These are phyloP conservation scores for Furcasterigmium sp. DNA, from an alignment of 2,329 filamentous ascomycete genomes.

Conservation along the genomic window DNA sequence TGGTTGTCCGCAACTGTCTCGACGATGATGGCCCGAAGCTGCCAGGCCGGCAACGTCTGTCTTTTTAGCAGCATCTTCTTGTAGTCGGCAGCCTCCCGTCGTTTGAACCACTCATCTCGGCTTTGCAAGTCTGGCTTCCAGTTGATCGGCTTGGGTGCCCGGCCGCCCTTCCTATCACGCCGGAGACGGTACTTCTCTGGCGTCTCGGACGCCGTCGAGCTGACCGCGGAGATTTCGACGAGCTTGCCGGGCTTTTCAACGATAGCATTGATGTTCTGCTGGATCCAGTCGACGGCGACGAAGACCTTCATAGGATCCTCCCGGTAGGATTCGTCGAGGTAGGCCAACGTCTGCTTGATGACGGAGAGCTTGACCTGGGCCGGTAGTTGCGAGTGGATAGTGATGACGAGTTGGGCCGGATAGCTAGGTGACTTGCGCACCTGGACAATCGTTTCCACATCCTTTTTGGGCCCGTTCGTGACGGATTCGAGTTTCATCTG, in stretches of 20 bases:
- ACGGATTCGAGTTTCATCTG: constrained; percentile 61
- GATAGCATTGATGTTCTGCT: constrained; percentile 75
- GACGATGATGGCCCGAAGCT: constrained; percentile 71
- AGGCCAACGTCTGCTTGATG: constrained; percentile 67
- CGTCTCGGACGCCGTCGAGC: constrained; percentile 60
- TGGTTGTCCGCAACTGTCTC: constrained; percentile 69
- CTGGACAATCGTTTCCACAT: constrained; percentile 54
- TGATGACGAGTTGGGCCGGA: constrained; percentile 64
- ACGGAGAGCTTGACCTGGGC: constrained; percentile 92
- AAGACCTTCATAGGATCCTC: constrained; percentile 89
- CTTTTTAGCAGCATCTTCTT: constrained; percentile 71
- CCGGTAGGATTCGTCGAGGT: constrained; percentile 64
- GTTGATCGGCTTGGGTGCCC: constrained; percentile 53
- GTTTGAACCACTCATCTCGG: constrained; percentile 62
- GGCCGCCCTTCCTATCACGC: constrained; percentile 24
- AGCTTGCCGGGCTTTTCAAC: constrained; percentile 80
- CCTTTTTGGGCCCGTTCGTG: constrained; percentile 40
- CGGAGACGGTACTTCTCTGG: constrained; percentile 18
- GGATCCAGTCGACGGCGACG: constrained; percentile 85
- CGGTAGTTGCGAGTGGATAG: constrained; percentile 66
- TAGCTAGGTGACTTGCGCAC: constrained; percentile 71
- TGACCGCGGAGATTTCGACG: constrained; percentile 75
- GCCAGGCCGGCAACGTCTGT: constrained; percentile 80
- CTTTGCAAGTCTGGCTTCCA: constrained; percentile 58
- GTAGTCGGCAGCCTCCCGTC: constrained; percentile 60